Evolutionary conservation across 768 basidiomycete genomes (phyloP).

Genomic region (Leccinum disarticulatum): DNA sequence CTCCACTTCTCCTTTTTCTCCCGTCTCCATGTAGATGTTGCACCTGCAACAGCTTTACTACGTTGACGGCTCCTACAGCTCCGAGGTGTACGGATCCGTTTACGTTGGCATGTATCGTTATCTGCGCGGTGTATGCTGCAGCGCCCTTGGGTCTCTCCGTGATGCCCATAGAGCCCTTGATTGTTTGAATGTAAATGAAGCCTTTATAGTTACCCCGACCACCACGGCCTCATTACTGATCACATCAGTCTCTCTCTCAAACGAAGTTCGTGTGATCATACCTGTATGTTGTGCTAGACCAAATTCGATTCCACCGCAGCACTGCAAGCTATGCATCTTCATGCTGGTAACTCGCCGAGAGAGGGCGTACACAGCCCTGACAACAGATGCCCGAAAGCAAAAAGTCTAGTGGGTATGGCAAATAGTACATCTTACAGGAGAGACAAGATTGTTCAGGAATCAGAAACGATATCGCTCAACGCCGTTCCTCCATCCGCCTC

Average conservation of each 20-base stretch:
- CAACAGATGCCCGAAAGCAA: not conserved
- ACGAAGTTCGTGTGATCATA: not conserved
- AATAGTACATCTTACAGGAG: constrained; percentile 23
- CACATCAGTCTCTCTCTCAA: not conserved
- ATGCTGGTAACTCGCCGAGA: not conserved
- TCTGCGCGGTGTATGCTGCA: constrained; percentile 1
- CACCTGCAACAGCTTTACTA: not conserved
- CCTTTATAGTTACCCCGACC: constrained; percentile 3
- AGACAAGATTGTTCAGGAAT: constrained; percentile 21
- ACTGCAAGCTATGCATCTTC: not conserved
- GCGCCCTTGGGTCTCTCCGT: not conserved
- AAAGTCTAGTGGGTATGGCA: constrained; percentile 29
- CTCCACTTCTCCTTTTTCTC: not conserved
- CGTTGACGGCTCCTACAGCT: constrained; percentile 10
- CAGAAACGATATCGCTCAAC: constrained; percentile 11
- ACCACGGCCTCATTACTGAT: not conserved
- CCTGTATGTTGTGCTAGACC: not conserved
- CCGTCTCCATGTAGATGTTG: constrained; percentile 11
- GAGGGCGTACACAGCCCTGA: not conserved
- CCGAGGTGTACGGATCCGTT: not conserved
- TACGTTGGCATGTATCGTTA: constrained; percentile 11
- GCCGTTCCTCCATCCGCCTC: constrained; percentile 20
- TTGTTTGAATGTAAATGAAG: not conserved
- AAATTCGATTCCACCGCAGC: not conserved
- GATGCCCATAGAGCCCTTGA: constrained; percentile 4